Evolutionary conservation across 2,329 filamentous ascomycete genomes (phyloP), one percentile per base, ranked within the genome.

Genomic region (Colletotrichum sp.): DNA sequence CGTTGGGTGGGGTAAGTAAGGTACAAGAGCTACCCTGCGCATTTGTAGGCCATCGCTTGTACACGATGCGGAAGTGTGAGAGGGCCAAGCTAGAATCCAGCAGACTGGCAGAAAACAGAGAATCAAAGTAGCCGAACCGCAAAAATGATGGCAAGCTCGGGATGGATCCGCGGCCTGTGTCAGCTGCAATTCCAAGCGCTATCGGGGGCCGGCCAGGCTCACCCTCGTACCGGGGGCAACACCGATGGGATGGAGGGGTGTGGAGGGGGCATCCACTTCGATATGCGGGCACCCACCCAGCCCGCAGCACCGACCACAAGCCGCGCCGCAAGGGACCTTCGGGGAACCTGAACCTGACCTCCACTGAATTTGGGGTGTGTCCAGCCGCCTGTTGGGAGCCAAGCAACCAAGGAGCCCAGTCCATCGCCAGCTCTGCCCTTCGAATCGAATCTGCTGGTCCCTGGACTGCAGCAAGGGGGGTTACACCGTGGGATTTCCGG

Each of bases 1-100:
- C 64, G 72, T 55, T n/a, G 28, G 60, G 74, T 76, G 74, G 74
- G 70, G 74, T 65, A 74, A 59, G 9, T n/a, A 26, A 39, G 36
- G 64, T 30, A 62, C 55, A 26, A 76, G 64, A 69, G 70, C 59
- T 76, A 28, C 64, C 65, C 74, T 74, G 71, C 64, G 49, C 59
- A 64, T 76, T 52, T 13, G 30, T 57, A 60, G 44, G 49, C 21
- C 26, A 36, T 32, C 12, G 62, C 62, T 39, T 62, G 68, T 66
- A 75, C 72, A 75, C 62, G 28, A 72, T 76, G 74, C 71, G 73
- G 34, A 73, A 21, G 28, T 30, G 28, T 30, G 28, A 30, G 62
- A 69, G 52, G 44, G 34, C 52, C 36, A 39, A 24, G 52, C 36
- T 62, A 10, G 72, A 62, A 63, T 15, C 55, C 55, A 32, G 26